Evolutionary conservation across 176 grass and related monocot genomes (phyloP).

Genomic region (Pharus latifolius): DNA sequence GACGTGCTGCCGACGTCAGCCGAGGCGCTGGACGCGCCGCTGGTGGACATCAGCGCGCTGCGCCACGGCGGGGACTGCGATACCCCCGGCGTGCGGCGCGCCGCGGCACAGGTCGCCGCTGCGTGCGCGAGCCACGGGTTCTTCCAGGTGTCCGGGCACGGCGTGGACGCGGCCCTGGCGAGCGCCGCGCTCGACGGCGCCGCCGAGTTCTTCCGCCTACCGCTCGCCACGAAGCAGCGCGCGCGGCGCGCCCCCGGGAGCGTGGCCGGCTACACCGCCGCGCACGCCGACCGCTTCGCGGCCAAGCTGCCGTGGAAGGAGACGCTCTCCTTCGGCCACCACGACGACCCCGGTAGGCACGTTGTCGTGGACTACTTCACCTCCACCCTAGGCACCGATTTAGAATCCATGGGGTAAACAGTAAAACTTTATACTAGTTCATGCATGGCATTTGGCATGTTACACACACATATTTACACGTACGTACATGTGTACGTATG

Average conservation of each 20-base stretch:
- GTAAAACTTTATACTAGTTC: too few species aligned
- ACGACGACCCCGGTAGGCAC: not conserved
- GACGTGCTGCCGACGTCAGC: constrained; percentile 13
- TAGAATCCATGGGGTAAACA: constrained; percentile 59
- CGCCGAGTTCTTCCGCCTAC: constrained; percentile 45
- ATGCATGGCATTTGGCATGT: not conserved
- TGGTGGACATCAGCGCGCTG: constrained; percentile 39
- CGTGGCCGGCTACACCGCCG: constrained; percentile 46
- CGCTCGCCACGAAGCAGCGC: constrained; percentile 35
- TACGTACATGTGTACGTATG: not conserved
- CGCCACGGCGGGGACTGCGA: constrained; percentile 3
- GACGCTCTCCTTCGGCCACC: constrained; percentile 53
- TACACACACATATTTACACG: not conserved
- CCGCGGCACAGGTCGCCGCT: constrained; percentile 1
- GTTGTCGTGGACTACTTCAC: constrained; percentile 49
- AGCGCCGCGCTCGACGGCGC: constrained; percentile 34
- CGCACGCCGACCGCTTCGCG: constrained; percentile 59
- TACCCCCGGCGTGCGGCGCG: constrained; percentile 6
- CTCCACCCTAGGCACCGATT: constrained; percentile 39
- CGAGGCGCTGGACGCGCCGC: constrained; percentile 36
- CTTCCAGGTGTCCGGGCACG: constrained; percentile 66
- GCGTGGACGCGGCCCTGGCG: constrained; percentile 20
- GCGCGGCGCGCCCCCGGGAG: constrained; percentile 21
- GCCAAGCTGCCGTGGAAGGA: constrained; percentile 82
- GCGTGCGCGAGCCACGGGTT: constrained; percentile 62